phyloP scores from a whole-genome alignment of 2,329 filamentous ascomycete genomes.

The Fusarium clavum region DNA sequence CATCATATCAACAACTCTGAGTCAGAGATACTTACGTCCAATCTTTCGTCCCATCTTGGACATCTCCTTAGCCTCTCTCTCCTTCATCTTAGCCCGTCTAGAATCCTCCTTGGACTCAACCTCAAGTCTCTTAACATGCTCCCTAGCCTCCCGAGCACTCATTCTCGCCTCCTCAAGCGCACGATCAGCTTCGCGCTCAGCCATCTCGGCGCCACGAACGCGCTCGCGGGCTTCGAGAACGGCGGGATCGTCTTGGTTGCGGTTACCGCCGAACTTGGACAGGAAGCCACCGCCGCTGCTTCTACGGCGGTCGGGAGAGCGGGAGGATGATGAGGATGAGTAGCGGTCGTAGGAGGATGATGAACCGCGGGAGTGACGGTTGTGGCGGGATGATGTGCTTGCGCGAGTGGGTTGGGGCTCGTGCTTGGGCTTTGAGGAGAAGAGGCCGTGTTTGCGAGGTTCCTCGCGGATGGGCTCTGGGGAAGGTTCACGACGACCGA shows the following conservation, averaged over 20 bases:
- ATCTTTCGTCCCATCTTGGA: constrained; percentile 77
- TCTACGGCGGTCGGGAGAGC: constrained; percentile 26
- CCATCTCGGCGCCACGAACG: constrained; percentile 70
- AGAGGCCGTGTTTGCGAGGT: constrained; percentile 53
- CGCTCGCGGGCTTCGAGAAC: constrained; percentile 72
- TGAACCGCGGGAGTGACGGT: not conserved
- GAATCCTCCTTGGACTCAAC: constrained; percentile 74
- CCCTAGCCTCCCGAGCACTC: constrained; percentile 71
- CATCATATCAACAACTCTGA: not conserved
- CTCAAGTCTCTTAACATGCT: constrained; percentile 72
- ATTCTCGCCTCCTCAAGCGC: constrained; percentile 68
- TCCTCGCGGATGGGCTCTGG: constrained; percentile 49
- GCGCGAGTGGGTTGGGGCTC: constrained; percentile 44
- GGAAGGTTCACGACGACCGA: constrained; percentile 47
- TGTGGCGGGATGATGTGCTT: constrained; percentile 41
- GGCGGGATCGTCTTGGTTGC: constrained; percentile 66
- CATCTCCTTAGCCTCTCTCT: constrained; percentile 71
- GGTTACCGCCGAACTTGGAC: constrained; percentile 58
- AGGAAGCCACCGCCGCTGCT: constrained; percentile 51
- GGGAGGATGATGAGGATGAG: constrained; percentile 15
- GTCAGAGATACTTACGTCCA: constrained; percentile 65
- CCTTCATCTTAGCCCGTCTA: constrained; percentile 74
- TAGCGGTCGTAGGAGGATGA: constrained; percentile 21
- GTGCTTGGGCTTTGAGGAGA: constrained; percentile 46
- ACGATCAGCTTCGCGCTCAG: constrained; percentile 73